These are phyloP conservation scores for Penicillium digitatum DNA, from an alignment of 2,329 filamentous ascomycete species.

Conservation along the genomic window DNA sequence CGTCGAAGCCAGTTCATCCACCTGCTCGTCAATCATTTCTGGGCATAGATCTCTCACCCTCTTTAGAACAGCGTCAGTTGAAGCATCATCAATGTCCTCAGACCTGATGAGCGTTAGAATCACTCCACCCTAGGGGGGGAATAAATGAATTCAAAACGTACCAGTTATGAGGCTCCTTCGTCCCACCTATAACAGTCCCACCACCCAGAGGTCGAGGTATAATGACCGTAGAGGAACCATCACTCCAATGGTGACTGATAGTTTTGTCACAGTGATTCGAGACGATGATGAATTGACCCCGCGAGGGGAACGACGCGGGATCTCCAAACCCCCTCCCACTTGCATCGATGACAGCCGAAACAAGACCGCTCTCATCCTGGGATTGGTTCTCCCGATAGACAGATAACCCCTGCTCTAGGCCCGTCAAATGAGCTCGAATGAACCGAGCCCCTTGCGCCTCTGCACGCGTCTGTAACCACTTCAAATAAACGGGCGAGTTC, in stretches of 20 bases:
- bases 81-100: not conserved
- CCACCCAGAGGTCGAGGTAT: slow-evolving; percentile 9
- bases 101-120: not conserved
- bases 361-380: not conserved
- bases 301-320: slow-evolving; percentile 5
- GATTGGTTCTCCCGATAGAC: not conserved
- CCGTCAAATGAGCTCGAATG: not conserved
- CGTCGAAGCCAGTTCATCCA: not conserved
- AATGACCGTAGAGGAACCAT: slow-evolving; percentile 2
- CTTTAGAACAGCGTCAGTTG: not conserved
- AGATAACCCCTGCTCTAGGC: not conserved
- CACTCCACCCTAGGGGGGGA: not conserved
- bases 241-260: slow-evolving; percentile 12
- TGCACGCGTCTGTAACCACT: slow-evolving; percentile 4
- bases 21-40: not conserved
- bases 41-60: not conserved
- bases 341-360: slow-evolving; percentile 2
- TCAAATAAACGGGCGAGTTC: slow-evolving; percentile 9
- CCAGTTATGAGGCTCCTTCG: slow-evolving; percentile 10
- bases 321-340: slow-evolving; percentile 6
- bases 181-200: slow-evolving; percentile 9
- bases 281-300: slow-evolving; percentile 11
- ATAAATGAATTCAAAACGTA: not conserved
- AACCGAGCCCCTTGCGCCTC: slow-evolving; percentile 1
- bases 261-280: slow-evolving; percentile 7